phyloP scores from a whole-genome alignment of 1,284 basidiomycete genomes.

The Trametes polyzona region DNA sequence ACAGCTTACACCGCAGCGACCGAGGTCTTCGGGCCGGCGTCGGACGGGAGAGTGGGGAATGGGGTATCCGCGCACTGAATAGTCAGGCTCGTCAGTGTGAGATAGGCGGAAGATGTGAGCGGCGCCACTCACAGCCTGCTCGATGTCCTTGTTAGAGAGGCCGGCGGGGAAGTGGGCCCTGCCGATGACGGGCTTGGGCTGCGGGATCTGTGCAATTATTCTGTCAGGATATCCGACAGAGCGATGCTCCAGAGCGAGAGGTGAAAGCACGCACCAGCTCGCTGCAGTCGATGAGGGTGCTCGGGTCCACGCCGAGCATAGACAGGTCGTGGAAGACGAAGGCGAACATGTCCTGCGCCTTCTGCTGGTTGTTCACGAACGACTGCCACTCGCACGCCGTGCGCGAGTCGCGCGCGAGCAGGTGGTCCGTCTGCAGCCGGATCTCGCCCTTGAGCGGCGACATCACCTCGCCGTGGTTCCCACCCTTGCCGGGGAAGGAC shows the following conservation, averaged over 20 bases:
- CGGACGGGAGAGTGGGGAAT: slow-evolving; percentile 23
- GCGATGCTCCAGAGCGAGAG: neutral
- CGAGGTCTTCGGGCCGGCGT: slow-evolving; percentile 23
- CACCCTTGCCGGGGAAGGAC: slow-evolving; percentile 33
- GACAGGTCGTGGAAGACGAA: slow-evolving; percentile 25
- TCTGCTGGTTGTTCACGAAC: slow-evolving; percentile 31
- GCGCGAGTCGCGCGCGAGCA: slow-evolving; percentile 29
- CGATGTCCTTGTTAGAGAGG: slow-evolving; percentile 21
- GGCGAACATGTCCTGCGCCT: slow-evolving; percentile 27
- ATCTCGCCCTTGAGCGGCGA: slow-evolving; percentile 32
- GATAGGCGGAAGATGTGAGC: too few relatives aligned
- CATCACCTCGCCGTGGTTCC: slow-evolving; percentile 29
- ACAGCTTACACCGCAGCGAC: slow-evolving; percentile 14
- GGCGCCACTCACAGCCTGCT: slow-evolving; percentile 27
- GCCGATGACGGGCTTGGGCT: slow-evolving; percentile 6
- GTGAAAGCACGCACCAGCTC: slow-evolving; percentile 24
- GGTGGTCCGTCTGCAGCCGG: slow-evolving; percentile 36
- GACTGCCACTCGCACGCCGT: slow-evolving; percentile 39
- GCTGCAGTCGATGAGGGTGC: slow-evolving; percentile 29
- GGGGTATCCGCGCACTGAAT: slow-evolving; percentile 17
- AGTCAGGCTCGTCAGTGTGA: neutral
- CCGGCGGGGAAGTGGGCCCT: slow-evolving; percentile 20
- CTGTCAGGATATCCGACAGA: neutral
- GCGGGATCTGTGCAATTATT: slow-evolving; percentile 5
- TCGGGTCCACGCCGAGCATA: slow-evolving; percentile 25